Evolutionary conservation across 495 filamentous ascomycete genomes (phyloP).

Genomic region (Neurospora sp.): DNA sequence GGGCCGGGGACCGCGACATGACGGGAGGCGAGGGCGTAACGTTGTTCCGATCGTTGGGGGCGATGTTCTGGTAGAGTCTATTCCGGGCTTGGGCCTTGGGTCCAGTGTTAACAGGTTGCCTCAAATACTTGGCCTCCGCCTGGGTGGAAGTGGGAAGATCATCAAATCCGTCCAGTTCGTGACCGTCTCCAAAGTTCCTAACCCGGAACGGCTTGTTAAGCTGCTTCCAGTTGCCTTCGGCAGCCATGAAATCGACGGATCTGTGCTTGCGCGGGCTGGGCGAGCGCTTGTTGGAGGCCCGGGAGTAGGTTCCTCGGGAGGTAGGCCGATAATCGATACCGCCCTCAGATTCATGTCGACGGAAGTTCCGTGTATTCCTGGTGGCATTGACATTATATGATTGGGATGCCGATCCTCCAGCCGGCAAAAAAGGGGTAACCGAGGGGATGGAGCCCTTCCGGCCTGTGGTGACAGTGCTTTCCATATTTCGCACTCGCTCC

Average conservation of each 20-base stretch:
- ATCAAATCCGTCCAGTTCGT: conserved; percentile 85
- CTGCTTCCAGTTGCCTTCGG: conserved; percentile 38
- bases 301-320: conserved; percentile 42
- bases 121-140: conserved; percentile 71
- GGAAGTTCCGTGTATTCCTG: conserved; percentile 58
- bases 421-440: conserved; percentile 58
- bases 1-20: conserved; percentile 44
- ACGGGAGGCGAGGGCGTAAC: conserved; percentile 42
- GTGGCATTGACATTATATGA: conserved; percentile 64
- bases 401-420: conserved; percentile 59
- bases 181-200: conserved; percentile 83
- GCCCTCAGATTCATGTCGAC: conserved; percentile 57
- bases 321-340: conserved; percentile 43
- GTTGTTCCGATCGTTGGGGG: conserved; percentile 33
- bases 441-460: conserved; percentile 47
- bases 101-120: conserved; percentile 63
- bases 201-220: conserved; percentile 64
- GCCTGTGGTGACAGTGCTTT: conserved; percentile 40
- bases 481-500: conserved; percentile 46
- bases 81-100: conserved; percentile 55
- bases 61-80: conserved; percentile 48
- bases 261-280: conserved; percentile 44
- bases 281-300: conserved; percentile 39
- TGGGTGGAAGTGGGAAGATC: conserved; percentile 84
- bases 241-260: conserved; percentile 25